Conservation (phyloP, 441 rosid genomes). For the Cnidoscolus chayamansa region DNA sequence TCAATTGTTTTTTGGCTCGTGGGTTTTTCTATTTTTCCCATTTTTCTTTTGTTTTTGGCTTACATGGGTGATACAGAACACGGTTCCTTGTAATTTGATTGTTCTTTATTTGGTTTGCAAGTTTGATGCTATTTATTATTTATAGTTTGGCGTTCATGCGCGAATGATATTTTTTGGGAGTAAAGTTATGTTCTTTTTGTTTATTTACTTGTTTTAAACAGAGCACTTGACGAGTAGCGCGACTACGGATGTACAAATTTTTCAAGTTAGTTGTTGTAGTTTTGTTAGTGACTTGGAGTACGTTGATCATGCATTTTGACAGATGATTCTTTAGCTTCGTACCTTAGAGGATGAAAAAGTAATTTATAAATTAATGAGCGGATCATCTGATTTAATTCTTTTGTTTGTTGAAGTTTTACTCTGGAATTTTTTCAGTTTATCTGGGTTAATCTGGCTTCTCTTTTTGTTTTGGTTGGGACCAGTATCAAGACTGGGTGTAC, state of each 20-base stretch:
- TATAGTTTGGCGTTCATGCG: background rate
- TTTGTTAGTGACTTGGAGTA: background rate
- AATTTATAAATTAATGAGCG: background rate
- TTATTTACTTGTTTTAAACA: background rate
- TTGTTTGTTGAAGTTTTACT: background rate
- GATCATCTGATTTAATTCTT: background rate
- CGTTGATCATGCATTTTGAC: background rate
- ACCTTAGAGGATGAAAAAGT: background rate
- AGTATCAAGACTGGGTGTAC: background rate
- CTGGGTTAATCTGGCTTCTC: background rate
- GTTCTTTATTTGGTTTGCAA: slow-evolving; percentile 16
- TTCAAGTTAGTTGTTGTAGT: background rate
- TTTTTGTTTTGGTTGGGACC: background rate
- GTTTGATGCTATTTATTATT: background rate
- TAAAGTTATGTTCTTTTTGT: slow-evolving; percentile 2
- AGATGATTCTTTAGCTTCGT: background rate
- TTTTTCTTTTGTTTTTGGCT: background rate
- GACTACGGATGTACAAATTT: background rate
- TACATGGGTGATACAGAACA: slow-evolving; percentile 6
- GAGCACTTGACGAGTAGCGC: background rate
- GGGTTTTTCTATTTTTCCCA: background rate
- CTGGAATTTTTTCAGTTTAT: background rate
- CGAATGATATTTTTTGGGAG: slow-evolving; percentile 3
- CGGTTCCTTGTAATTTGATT: slow-evolving; percentile 12
- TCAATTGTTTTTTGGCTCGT: slow-evolving; percentile 11